Percentiles rank a stretch among this genome's conserved stretches.
These are phyloP conservation scores for Cladophialophora bantiana DNA, from an alignment of 2,329 filamentous ascomycete genomes.

Conservation along the genomic window DNA sequence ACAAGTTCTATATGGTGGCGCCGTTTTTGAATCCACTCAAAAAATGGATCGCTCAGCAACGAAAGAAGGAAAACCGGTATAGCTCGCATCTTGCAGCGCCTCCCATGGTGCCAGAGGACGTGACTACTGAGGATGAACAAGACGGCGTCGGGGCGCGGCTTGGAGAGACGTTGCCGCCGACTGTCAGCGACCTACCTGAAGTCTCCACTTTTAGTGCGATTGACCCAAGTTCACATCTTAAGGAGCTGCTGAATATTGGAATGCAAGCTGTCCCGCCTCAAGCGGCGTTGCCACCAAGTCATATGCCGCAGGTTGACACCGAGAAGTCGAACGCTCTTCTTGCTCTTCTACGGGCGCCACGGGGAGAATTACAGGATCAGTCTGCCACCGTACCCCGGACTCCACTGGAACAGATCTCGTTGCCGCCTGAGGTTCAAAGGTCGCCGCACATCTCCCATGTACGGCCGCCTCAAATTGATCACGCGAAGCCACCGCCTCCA, in stretches of 20 bases:
- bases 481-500: conserved; percentile 20
- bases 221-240: conserved; percentile 61
- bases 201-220: conserved; percentile 44
- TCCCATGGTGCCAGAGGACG: conserved; percentile 36
- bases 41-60: conserved; percentile 88
- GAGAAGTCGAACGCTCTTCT: conserved; percentile 62
- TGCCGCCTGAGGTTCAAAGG: conserved; percentile 60
- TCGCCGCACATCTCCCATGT: conserved; percentile 53
- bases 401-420: conserved; percentile 62
- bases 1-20: conserved; percentile 98
- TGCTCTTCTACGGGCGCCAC: conserved; percentile 64
- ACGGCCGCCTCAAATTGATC: conserved; percentile 36
- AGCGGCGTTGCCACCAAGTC: conserved; percentile 30
- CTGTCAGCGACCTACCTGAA: conserved; percentile 51
- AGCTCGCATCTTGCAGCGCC: conserved; percentile 57
- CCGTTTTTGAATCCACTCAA: conserved; percentile 86
- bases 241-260: conserved; percentile 54
- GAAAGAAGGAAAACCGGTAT: conserved; percentile 68
- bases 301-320: conserved; percentile 44
- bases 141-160: conserved; percentile 35
- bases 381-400: conserved; percentile 53
- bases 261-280: conserved; percentile 30
- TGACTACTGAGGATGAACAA: conserved; percentile 38
- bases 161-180: conserved; percentile 33
- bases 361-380: conserved; percentile 48